These are phyloP conservation scores for Yamadazyma friedrichii DNA, from an alignment of 1,139 yeast species.

Conservation along the genomic window DNA sequence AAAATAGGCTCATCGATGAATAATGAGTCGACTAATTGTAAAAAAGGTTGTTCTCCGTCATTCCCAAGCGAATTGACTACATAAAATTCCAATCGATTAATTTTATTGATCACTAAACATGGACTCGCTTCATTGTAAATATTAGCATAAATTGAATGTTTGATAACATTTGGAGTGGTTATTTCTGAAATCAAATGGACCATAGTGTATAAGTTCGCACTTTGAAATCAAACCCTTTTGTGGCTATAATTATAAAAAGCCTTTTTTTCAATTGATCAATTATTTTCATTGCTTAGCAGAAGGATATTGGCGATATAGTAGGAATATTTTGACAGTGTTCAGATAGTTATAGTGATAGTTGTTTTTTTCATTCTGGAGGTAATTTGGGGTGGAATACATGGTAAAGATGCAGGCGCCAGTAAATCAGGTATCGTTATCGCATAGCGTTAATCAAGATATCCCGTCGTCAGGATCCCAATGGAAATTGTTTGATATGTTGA, in stretches of 20 bases:
- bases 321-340: too few species aligned
- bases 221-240: too few species aligned
- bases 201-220: slow-evolving; percentile 7
- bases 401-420: too few species aligned
- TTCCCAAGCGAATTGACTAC: slow-evolving; percentile 1
- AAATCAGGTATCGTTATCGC: too few species aligned
- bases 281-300: too few species aligned
- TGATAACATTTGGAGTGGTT: slow-evolving; percentile 17
- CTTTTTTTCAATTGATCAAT: too few species aligned
- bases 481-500: slow-evolving; percentile 24
- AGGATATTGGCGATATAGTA: too few species aligned
- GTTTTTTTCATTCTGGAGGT: too few species aligned
- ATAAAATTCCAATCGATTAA: slow-evolving; percentile 20
- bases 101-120: slow-evolving; percentile 20
- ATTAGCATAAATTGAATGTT: slow-evolving; percentile 16
- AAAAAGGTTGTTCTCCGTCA: background rate
- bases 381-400: too few species aligned
- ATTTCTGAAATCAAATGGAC: slow-evolving; percentile 22
- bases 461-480: slow-evolving; percentile 19
- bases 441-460: slow-evolving; percentile 3
- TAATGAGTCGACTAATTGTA: slow-evolving; percentile 13
- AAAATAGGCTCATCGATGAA: slow-evolving; percentile 17
- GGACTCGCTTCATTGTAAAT: slow-evolving; percentile 11
- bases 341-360: too few species aligned
- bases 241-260: too few species aligned